A percentile compares a stretch with the other conserved stretches of the same genome.
Evolutionary conservation across 192 early-diverging fungal genomes (phyloP).

Genomic region (Kappamyces sp.): DNA sequence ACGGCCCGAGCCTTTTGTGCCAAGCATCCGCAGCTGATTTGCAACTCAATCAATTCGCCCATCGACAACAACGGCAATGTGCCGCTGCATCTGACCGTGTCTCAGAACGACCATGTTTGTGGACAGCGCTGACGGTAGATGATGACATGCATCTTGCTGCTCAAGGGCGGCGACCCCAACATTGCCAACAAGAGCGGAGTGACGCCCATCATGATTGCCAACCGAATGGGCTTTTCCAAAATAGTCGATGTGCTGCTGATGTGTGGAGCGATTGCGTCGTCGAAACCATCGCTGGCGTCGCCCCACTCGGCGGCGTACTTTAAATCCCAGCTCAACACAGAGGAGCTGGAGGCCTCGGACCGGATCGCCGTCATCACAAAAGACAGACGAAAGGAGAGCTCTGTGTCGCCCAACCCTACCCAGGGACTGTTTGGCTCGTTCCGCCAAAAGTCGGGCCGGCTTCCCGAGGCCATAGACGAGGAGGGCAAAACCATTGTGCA

Average conservation of each 20-base stretch:
- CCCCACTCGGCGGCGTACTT: no score
- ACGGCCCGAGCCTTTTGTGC: neutral
- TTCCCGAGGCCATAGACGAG: no score
- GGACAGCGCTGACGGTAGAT: neutral
- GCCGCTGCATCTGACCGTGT: constrained; percentile 9
- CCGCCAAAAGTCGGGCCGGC: no score
- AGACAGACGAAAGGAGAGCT: no score
- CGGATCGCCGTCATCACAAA: no score
- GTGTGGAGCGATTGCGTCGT: constrained; percentile 30
- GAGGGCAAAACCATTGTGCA: no score
- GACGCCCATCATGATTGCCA: constrained; percentile 35
- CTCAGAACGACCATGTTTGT: constrained; percentile 11
- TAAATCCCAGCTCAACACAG: no score
- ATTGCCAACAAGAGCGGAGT: constrained; percentile 30
- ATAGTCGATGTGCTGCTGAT: constrained; percentile 25
- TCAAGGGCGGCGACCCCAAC: constrained; percentile 49
- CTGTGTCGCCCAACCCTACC: no score
- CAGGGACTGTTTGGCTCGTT: no score
- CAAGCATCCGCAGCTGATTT: neutral
- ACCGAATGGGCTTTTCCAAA: constrained; percentile 21
- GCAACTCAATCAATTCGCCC: constrained; percentile 1
- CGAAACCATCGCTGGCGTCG: no score
- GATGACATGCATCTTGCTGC: constrained; percentile 23
- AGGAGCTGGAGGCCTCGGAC: no score
- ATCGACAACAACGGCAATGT: constrained; percentile 8